Evolutionary conservation across 129 eudicot genomes (phyloP), one percentile per base, ranked within the genome.

Genomic region (Saussurea involucrata): DNA sequence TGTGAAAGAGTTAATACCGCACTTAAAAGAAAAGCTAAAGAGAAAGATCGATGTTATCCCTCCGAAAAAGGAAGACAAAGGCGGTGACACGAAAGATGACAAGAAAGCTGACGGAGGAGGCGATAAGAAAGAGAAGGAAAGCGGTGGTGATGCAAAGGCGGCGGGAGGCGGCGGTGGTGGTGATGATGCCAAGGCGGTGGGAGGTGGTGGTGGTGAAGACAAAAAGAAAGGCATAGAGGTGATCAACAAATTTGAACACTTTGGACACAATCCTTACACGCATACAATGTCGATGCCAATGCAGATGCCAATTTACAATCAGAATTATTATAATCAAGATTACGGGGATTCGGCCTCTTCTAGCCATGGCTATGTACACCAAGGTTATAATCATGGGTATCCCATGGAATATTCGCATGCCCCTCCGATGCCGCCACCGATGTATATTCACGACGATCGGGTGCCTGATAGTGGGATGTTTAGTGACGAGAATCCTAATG

Each of bases 401-500:
- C 75, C 25, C 0, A 49, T 63, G 60, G 89, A 70, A 7, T 73
- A 85, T 65, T 69, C 73, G 6, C 75, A 85, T 20, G 36, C 66
- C 9, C 86, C 82, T 0, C 84, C 79, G 6, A 24, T 78, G 28
- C 71, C 79, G 2, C 84, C 86, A 0, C 77, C 84, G 0, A 80
- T 74, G 84, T 80, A 74, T 67, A 24, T 67, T 8, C 10, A 57
- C 5, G 84, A 80, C 32, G 70, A 78, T 6, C 77, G 66, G 20
- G 53, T 70, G n/a, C 21, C 79, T 1, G 84, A 81, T 13, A 78
- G 72, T 4, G 86, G 84, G 58, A 86, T 90, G 86, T 90, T 90
- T 33, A 90, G 96, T 40, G 96, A 90, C 64, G 96, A 90, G 68
- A 90, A 90, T 33, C 96, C 96, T 5, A 86, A 90, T 53, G 96